A percentile compares a stretch with the other conserved stretches of the same genome.
Evolutionary conservation across 331 rosid species (phyloP).

Genomic region (Rosa hybrid): DNA sequence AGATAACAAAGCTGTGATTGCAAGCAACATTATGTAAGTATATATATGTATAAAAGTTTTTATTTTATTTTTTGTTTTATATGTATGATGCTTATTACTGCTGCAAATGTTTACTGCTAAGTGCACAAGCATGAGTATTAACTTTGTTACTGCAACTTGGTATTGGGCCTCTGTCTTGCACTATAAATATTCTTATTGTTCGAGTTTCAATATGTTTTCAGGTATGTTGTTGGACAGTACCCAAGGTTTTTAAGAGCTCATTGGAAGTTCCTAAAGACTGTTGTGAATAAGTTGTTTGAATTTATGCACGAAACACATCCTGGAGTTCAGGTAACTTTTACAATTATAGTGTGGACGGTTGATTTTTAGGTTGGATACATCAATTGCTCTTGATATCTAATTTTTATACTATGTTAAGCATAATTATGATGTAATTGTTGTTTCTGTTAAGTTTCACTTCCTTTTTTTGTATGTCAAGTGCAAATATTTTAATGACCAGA

Average conservation of each 20-base stretch:
- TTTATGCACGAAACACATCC: constrained; percentile 99
- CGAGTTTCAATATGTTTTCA: constrained; percentile 32
- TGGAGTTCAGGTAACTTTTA: constrained; percentile 84
- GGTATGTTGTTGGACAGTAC: constrained; percentile 99
- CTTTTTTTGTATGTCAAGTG: background rate
- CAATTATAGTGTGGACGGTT: background rate
- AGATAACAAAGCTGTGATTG: constrained; percentile 98
- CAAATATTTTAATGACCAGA: background rate
- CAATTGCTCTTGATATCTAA: background rate
- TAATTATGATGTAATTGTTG: background rate
- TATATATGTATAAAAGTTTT: background rate
- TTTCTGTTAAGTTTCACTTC: background rate
- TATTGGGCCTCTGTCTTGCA: background rate
- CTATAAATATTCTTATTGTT: constrained; percentile 3
- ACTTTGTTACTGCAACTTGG: background rate
- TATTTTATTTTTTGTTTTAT: background rate
- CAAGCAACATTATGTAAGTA: constrained; percentile 93
- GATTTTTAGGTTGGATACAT: background rate
- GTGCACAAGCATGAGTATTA: too few relatives aligned
- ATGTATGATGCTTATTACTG: background rate
- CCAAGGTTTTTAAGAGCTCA: constrained; percentile 96
- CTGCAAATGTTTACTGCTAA: background rate
- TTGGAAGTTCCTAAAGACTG: constrained; percentile 96
- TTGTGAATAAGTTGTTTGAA: constrained; percentile 93
- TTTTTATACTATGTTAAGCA: background rate